Percentiles rank a stretch among this genome's conserved stretches.
Evolutionary conservation across 768 basidiomycete genomes (phyloP).

Genomic region (Auricularia cornea): DNA sequence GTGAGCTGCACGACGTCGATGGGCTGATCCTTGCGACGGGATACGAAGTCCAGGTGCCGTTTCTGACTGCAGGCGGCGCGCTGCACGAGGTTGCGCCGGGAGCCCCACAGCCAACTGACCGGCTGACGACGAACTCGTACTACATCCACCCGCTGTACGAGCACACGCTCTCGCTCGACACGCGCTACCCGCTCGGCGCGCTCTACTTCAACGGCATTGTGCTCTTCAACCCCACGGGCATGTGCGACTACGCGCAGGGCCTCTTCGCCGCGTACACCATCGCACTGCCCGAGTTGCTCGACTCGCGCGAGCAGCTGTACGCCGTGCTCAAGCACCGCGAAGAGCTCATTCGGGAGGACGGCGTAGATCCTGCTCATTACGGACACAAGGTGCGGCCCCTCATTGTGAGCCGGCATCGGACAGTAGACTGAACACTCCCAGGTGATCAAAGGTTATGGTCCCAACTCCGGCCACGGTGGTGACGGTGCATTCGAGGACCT

Average conservation of each 20-base stretch:
- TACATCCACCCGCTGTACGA: slow-evolving; percentile 49
- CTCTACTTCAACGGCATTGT: slow-evolving; percentile 50
- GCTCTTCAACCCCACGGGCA: slow-evolving; percentile 37
- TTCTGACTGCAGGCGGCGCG: slow-evolving; percentile 24
- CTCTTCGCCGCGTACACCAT: slow-evolving; percentile 39
- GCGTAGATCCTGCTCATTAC: slow-evolving; percentile 39
- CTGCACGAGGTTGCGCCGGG: background rate
- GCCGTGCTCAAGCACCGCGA: slow-evolving; percentile 34
- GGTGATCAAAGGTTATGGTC: background rate
- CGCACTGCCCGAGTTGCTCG: slow-evolving; percentile 33
- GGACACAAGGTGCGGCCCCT: slow-evolving; percentile 29
- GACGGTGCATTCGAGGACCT: background rate
- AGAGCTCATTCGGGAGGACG: slow-evolving; percentile 29
- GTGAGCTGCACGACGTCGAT: slow-evolving; percentile 32
- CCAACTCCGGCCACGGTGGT: background rate
- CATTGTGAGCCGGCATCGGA: no score
- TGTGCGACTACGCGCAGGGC: slow-evolving; percentile 43
- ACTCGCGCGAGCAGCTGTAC: slow-evolving; percentile 32
- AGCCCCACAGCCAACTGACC: background rate
- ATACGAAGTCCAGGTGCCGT: slow-evolving; percentile 45
- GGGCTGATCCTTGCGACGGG: slow-evolving; percentile 47
- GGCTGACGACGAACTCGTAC: slow-evolving; percentile 39
- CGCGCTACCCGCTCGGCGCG: slow-evolving; percentile 39
- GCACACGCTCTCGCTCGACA: slow-evolving; percentile 45
- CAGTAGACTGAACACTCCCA: no score